Evolutionary conservation across 331 rosid species (phyloP), one percentile per base, ranked within the genome.

Genomic region (Malus hybrid): DNA sequence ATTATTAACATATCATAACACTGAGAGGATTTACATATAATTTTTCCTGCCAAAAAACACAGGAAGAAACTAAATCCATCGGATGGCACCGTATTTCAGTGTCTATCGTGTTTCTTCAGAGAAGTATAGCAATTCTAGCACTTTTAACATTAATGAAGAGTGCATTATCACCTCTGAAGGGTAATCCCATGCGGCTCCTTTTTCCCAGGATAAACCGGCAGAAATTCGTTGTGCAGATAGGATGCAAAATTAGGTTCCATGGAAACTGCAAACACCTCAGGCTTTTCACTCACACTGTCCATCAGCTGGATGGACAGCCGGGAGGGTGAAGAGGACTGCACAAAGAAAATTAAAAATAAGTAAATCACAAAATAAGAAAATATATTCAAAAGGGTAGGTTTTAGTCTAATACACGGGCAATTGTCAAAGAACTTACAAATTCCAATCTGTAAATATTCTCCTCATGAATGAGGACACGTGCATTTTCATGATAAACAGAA

Each of bases 231-330:
- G 77, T 89, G 86, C 78, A 95, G 89, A 82, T 95, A 95, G 78
- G 85, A 86, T 20, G 96, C 85, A 86, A 95, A 95, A 74, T 85
- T 84, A 4, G 99, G 99, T 69, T 95, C 99, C 83, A 95, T 69
- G n/a, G 99, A 87, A 65, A 95, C 96, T 8, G 99, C 97, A 74
- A 84, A 86, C 66, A 87, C 84, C 84, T 92, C 99, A 4, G 99
- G 96, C 83, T 90, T 90, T 83, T 92, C 96, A 74, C 78, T 87
- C 86, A 84, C 75, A 54, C 79, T 84, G 89, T 92, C 98, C 99
- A 95, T 95, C 81, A 95, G 88, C 89, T 95, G 99, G 83, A 90
- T 86, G 65, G 91, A 89, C 39, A 90, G 66, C 31, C 79, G 84
- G 13, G 83, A 75, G 15, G 97, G 90, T 27, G 77, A 64, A 77